A percentile compares a stretch with the other conserved stretches of the same genome.
These are phyloP conservation scores for Botrytis aclada DNA, from an alignment of 2,329 filamentous ascomycete genomes.

Conservation along the genomic window DNA sequence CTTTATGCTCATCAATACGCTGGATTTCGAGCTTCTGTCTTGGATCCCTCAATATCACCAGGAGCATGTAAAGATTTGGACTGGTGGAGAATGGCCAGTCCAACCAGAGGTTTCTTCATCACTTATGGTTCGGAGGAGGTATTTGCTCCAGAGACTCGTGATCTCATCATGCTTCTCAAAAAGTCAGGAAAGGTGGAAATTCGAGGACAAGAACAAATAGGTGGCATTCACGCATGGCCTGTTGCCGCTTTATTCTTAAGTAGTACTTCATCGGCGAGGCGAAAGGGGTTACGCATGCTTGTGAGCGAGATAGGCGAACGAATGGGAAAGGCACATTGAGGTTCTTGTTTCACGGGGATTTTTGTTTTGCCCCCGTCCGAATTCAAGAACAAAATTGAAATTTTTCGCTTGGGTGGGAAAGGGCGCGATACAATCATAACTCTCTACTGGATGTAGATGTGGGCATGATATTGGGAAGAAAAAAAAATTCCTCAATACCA, in stretches of 20 bases:
- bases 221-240: conserved; percentile 79
- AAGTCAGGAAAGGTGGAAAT: conserved; percentile 45
- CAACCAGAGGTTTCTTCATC: conserved; percentile 64
- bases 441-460: neutral
- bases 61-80: conserved; percentile 63
- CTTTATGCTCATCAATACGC: conserved; percentile 69
- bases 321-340: conserved; percentile 10
- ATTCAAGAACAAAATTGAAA: neutral
- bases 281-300: conserved; percentile 47
- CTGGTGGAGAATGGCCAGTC: conserved; percentile 66
- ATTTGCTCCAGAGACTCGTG: conserved; percentile 66
- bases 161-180: conserved; percentile 54
- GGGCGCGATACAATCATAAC: too few relatives aligned
- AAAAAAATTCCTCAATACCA: neutral
- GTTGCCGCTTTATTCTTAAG: conserved; percentile 61
- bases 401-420: neutral
- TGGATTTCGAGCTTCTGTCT: conserved; percentile 47
- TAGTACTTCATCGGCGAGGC: conserved; percentile 46
- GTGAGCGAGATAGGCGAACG: conserved; percentile 16
- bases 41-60: conserved; percentile 64
- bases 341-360: neutral
- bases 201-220: conserved; percentile 51
- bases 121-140: conserved; percentile 76
- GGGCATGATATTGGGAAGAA: neutral
- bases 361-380: neutral